Evolutionary conservation across 2,329 filamentous ascomycete genomes (phyloP), one percentile per base, ranked within the genome.

Genomic region (Fusarium ambrosium): DNA sequence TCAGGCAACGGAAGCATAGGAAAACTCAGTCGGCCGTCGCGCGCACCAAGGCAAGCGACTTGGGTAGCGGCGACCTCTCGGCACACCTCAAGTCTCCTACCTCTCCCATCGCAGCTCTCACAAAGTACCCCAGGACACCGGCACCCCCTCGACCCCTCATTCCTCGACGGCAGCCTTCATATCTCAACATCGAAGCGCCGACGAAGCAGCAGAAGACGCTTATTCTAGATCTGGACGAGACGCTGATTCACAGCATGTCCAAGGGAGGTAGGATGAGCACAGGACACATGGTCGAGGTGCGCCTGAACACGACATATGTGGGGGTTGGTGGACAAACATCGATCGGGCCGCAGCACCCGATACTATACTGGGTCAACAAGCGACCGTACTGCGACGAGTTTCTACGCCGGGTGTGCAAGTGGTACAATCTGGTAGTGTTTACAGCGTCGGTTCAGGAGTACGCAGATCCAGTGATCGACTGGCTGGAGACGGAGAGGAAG

Each of bases 401-500:
- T 81, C 85, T 99, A 80, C 93, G 95, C 79, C 81, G 97, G 87
- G 91, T 98, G 56, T 95, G 92, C 87, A 98, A 98, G 86, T 99
- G 97, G 97, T 99, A 97, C 85, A 98, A 98, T 81, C 87, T 99
- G 18, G 94, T 99, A 62, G 89, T 98, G 56, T 99, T 99, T 83
- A 99, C 97, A 11, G 97, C 97, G 4, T 98, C 95, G 22, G 97
- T 99, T 41, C 97, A 99, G 82, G 97, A 99, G 83, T 99, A 99
- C 80, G 97, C 97, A 67, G 97, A 99, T 83, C 97, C 97, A 0
- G 97, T 99, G 66, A 98, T 99, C 81, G 97, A 99, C 87, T 98
- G 95, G 95, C 89, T 99, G 70, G 97, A 99, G 85, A 92, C 95
- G 76, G 97, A 99, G 84, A 92, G 95, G 79, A 98, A 98, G 85